Evolutionary conservation across 768 basidiomycete genomes (phyloP).

Genomic region (Clathrus columnatus): DNA sequence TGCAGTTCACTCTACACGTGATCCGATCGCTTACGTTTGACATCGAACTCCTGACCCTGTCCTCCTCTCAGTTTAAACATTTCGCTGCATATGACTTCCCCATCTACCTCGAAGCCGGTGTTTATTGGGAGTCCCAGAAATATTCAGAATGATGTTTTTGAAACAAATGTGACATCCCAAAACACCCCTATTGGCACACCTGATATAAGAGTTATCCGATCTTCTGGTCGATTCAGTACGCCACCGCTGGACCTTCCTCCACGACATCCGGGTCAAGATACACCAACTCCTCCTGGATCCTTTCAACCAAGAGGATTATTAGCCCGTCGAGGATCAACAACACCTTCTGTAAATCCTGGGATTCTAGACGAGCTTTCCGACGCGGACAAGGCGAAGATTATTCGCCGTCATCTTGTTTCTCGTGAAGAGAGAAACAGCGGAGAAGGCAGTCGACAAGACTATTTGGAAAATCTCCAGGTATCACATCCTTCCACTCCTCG

Average conservation of each 20-base stretch:
- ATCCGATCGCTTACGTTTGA: too few species aligned
- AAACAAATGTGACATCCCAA: neutral
- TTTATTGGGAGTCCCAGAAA: conserved; percentile 14
- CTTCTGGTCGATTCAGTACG: conserved; percentile 10
- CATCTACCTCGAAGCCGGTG: conserved; percentile 13
- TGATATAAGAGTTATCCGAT: conserved; percentile 10
- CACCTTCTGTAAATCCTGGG: neutral
- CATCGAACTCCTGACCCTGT: neutral
- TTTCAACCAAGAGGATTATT: neutral
- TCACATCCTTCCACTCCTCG: conserved; percentile 19
- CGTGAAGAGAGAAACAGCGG: conserved; percentile 50
- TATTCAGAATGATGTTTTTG: conserved; percentile 1
- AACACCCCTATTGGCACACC: conserved; percentile 8
- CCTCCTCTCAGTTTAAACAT: neutral
- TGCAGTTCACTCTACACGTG: too few species aligned
- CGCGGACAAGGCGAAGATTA: conserved; percentile 76
- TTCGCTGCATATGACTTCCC: neutral
- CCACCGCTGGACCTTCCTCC: conserved; percentile 12
- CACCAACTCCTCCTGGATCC: conserved; percentile 1
- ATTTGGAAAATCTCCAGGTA: conserved; percentile 9
- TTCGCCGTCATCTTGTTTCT: conserved; percentile 73
- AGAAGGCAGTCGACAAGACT: conserved; percentile 20
- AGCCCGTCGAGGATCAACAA: neutral
- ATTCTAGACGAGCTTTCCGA: conserved; percentile 55
- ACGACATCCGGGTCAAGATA: neutral